Percentiles rank a stretch among this genome's conserved stretches.
Evolutionary conservation across 2,329 filamentous ascomycete species (phyloP).

Genomic region (Penicillium sp.): DNA sequence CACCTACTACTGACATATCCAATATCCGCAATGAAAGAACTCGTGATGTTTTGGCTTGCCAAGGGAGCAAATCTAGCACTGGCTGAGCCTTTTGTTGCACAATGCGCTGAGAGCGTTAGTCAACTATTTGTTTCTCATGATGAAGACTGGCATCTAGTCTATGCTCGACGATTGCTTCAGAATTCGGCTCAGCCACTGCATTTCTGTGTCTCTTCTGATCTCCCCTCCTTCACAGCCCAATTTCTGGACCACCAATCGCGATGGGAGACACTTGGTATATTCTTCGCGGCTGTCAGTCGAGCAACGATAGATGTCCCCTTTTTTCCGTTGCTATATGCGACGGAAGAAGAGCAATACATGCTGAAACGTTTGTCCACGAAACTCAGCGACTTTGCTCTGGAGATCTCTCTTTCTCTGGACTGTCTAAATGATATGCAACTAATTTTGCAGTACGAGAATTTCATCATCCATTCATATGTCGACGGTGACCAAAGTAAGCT

Average conservation of each 20-base stretch:
- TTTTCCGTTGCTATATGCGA: slow-evolving; percentile 28
- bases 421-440: slow-evolving; percentile 44
- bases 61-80: slow-evolving; percentile 25
- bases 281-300: slow-evolving; percentile 33
- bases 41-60: slow-evolving; percentile 23
- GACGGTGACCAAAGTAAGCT: slow-evolving; percentile 44
- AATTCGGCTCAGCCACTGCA: slow-evolving; percentile 20
- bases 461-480: slow-evolving; percentile 42
- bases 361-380: slow-evolving; percentile 24
- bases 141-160: slow-evolving; percentile 22
- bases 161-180: slow-evolving; percentile 19
- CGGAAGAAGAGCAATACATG: slow-evolving; percentile 22
- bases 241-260: slow-evolving; percentile 27
- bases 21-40: slow-evolving; percentile 22
- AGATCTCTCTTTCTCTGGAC: slow-evolving; percentile 31
- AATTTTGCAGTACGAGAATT: slow-evolving; percentile 45
- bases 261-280: slow-evolving; percentile 39
- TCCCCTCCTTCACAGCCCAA: slow-evolving; percentile 19
- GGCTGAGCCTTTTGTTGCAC: slow-evolving; percentile 22
- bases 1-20: slow-evolving; percentile 19
- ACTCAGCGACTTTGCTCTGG: slow-evolving; percentile 34
- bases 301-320: slow-evolving; percentile 32
- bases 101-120: slow-evolving; percentile 20
- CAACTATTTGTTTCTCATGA: slow-evolving; percentile 21
- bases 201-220: slow-evolving; percentile 11